Evolutionary conservation across 2,329 filamentous ascomycete species (phyloP), one percentile per base, ranked within the genome.

Genomic region (Exophiala aquamarina): DNA sequence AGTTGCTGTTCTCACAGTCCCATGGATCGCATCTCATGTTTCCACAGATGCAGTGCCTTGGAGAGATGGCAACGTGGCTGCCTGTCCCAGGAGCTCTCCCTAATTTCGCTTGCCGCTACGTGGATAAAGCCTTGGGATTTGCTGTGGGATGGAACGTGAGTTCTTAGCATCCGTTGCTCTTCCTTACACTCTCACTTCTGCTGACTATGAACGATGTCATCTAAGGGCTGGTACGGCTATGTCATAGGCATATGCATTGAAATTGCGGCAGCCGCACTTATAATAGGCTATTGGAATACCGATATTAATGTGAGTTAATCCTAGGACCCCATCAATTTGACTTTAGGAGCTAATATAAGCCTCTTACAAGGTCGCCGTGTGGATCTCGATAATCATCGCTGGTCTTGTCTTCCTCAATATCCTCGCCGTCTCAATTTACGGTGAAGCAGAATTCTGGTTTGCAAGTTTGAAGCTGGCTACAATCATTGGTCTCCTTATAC

Each of bases 391-490:
- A 11, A 56, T 73, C 35, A 56, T 71, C 4, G 52, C 68, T 15
- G 11, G 48, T 3, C 28, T 55, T 23, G 14, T 49, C 17, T 10
- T n/a, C 3, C 15, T 73, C 18, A 76, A 72, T 49, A 66, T 67
- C 54, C 66, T 67, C 41, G 67, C 70, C 1, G 72, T 76, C 8
- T 57, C 59, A 3, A 61, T 71, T 49, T 79, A 76, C 47, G 76
- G 74, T 2, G 76, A 80, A 57, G 66, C 71, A 1, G 77, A 80
- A 57, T 79, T 77, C 58, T 72, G 69, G 62, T 75, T 76, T 37
- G 69, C 74, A 3, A 61, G 66, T 1, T 62, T 78, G 52, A 79
- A 79, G 57, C 69, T 79, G 23, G 63, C 78, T 8, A 66, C 72
- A 8, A 77, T 79, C 34, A 56, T 75, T 18, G 73, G 74, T 15